Conservation (phyloP, 768 basidiomycete genomes). For the Lenzites betulinus region DNA sequence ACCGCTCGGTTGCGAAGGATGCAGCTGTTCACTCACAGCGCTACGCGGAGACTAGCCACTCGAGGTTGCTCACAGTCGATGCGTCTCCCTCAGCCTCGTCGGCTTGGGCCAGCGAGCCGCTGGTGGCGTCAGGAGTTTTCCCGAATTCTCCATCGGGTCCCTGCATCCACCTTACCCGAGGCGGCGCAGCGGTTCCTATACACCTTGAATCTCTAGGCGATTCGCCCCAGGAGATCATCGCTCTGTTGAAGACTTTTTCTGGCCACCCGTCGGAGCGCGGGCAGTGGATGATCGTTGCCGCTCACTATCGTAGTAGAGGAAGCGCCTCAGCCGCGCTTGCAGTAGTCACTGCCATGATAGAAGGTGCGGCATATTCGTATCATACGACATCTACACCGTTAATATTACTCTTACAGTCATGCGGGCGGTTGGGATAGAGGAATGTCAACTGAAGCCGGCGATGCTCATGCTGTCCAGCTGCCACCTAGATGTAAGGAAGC, state of each 20-base stretch:
- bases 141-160: background rate
- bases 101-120: background rate
- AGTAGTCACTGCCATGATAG: constrained; percentile 48
- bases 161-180: background rate
- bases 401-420: constrained; percentile 38
- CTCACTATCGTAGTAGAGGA: constrained; percentile 52
- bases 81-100: too few relatives aligned
- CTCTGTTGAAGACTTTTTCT: constrained; percentile 44
- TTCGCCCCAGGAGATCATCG: constrained; percentile 43
- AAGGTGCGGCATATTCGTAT: constrained; percentile 38
- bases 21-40: too few relatives aligned
- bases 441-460: constrained; percentile 47
- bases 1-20: too few relatives aligned
- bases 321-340: constrained; percentile 46
- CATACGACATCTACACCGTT: background rate
- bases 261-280: constrained; percentile 42
- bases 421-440: constrained; percentile 35
- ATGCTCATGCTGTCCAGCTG: constrained; percentile 57
- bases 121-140: too few relatives aligned
- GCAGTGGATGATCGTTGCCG: constrained; percentile 58
- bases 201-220: constrained; percentile 16
- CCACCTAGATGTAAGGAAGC: constrained; percentile 46
- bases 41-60: too few relatives aligned
- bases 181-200: constrained; percentile 26
- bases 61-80: too few relatives aligned